Percentiles rank a stretch among this genome's conserved stretches.
Evolutionary conservation across 163 green algal genomes (phyloP).

Genomic region (Chlamydomonas reinhardtii): DNA sequence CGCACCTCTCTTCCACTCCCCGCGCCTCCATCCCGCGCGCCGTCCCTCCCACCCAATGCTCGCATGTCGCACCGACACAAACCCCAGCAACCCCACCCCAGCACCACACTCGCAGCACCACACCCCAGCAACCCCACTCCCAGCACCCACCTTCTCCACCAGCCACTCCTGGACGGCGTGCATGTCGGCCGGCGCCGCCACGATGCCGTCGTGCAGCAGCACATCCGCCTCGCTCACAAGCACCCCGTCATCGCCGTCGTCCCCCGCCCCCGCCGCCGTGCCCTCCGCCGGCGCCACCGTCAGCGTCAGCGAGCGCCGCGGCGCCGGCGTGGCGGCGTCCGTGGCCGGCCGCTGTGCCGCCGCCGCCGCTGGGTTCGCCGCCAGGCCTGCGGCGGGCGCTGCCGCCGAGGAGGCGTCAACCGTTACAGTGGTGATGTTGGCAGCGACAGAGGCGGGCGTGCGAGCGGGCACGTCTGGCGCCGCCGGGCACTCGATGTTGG

Average conservation of each 20-base stretch:
- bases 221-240: constrained; percentile 33
- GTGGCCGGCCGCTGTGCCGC: not conserved
- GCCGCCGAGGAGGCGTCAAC: too few relatives aligned
- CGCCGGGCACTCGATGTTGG: constrained; percentile 20
- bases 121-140: not conserved
- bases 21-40: too few relatives aligned
- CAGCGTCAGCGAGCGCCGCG: too few relatives aligned
- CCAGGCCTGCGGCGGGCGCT: too few relatives aligned
- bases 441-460: not conserved
- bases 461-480: constrained; percentile 1
- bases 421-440: too few relatives aligned
- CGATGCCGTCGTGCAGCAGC: constrained; percentile 47
- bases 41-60: not conserved
- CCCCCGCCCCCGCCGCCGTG: constrained; percentile 4
- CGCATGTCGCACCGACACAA: not conserved
- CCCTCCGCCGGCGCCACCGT: not conserved
- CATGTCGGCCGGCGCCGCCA: constrained; percentile 29
- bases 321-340: too few relatives aligned
- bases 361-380: not conserved
- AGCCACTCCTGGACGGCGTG: constrained; percentile 43
- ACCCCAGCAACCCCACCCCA: not conserved
- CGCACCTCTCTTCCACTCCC: too few relatives aligned
- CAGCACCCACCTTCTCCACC: constrained; percentile 22
- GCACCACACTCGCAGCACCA: not conserved
- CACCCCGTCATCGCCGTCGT: constrained; percentile 29